These are phyloP conservation scores for Zygosaccharomyces siamensis DNA, from an alignment of 805 yeast species.

Conservation along the genomic window DNA sequence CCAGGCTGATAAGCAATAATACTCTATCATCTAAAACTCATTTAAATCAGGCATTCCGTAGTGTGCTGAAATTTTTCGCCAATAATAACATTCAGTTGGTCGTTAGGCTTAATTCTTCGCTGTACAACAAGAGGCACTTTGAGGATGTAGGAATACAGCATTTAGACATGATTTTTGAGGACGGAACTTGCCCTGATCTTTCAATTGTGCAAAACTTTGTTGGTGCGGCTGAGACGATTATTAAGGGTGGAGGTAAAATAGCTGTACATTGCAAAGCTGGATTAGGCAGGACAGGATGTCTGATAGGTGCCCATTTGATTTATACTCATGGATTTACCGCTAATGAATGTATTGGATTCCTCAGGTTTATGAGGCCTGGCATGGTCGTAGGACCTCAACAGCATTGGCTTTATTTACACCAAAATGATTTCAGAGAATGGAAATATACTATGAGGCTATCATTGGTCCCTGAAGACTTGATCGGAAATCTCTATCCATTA, in stretches of 20 bases:
- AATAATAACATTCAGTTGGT: slow-evolving; percentile 77
- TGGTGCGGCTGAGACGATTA: slow-evolving; percentile 91
- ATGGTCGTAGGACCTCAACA: slow-evolving; percentile 99
- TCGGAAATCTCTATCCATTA: slow-evolving; percentile 64
- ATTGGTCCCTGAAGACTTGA: slow-evolving; percentile 55
- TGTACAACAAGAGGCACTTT: slow-evolving; percentile 82
- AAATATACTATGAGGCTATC: slow-evolving; percentile 83
- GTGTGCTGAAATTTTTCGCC: slow-evolving; percentile 74
- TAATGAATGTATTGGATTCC: slow-evolving; percentile 90
- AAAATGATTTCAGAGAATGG: slow-evolving; percentile 95
- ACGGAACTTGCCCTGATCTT: slow-evolving; percentile 96
- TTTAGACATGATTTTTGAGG: slow-evolving; percentile 94
- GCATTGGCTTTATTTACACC: slow-evolving; percentile 96
- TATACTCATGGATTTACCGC: slow-evolving; percentile 98
- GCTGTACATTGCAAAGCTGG: slow-evolving; percentile 99
- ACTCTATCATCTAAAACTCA: slow-evolving; percentile 22
- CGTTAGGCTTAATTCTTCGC: slow-evolving; percentile 85
- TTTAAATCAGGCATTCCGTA: slow-evolving; percentile 69
- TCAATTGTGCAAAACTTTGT: slow-evolving; percentile 87
- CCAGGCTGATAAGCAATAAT: slow-evolving; percentile 24
- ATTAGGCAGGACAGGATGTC: slow-evolving; percentile 94
- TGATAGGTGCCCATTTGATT: slow-evolving; percentile 94
- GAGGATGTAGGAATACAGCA: slow-evolving; percentile 80
- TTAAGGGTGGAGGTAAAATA: slow-evolving; percentile 80
- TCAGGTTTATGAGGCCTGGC: slow-evolving; percentile 96